Evolutionary conservation across 2,329 filamentous ascomycete genomes (phyloP).

Genomic region (Phialocephala sp.): DNA sequence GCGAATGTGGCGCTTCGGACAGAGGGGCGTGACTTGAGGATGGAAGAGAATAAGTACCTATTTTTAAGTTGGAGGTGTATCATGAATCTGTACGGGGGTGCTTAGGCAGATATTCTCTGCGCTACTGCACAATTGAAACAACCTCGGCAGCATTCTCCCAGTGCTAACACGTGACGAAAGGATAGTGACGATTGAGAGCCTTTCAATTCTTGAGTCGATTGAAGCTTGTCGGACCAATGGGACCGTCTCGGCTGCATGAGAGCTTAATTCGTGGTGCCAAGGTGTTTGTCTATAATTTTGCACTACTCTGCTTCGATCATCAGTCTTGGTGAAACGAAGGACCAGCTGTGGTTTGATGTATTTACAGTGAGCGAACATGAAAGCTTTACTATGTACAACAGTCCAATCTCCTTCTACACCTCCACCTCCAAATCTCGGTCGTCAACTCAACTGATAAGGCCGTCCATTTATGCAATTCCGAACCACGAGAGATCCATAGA

Average conservation of each 20-base stretch:
- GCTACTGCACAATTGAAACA: not conserved
- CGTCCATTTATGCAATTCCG: slow-evolving; percentile 19
- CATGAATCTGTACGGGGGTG: no score
- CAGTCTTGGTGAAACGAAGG: not conserved
- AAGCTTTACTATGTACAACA: not conserved
- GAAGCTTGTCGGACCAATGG: not conserved
- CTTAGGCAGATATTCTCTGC: no score
- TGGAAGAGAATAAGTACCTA: not conserved
- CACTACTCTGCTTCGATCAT: not conserved
- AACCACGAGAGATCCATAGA: slow-evolving; percentile 40
- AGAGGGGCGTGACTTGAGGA: not conserved
- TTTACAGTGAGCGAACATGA: not conserved
- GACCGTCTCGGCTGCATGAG: no score
- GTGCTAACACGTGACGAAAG: not conserved
- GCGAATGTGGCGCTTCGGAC: not conserved
- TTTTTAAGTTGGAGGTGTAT: no score
- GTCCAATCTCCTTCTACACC: not conserved
- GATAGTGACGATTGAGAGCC: no score
- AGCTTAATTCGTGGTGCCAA: not conserved
- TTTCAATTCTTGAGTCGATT: not conserved
- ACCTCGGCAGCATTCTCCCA: not conserved
- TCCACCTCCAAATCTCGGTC: not conserved
- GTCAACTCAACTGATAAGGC: not conserved
- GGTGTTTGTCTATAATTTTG: not conserved
- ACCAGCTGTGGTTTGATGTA: not conserved